Base-by-base conservation (phyloP, 306 rosid genomes). In the Erythrophleum fordii region DNA sequence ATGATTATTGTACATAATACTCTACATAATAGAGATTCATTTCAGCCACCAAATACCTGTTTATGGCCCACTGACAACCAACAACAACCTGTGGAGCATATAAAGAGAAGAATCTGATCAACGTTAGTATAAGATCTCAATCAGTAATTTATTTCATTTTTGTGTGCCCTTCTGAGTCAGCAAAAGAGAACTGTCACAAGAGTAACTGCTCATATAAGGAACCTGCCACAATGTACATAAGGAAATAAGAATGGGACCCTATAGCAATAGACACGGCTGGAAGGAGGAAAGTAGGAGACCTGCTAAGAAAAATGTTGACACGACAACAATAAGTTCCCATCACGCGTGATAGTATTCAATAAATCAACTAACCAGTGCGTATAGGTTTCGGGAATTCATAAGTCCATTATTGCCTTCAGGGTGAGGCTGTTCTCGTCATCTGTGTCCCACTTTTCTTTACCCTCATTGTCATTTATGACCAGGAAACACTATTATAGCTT, bases 61-160 rank as follows among this genome's bases (percentile, higher is more conserved):
- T 42, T 75, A 11, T 56, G 86, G 77, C 79, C 86, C 80, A 82
- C 82, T 70, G 86, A 83, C 87, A 86, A 80, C 85, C 83, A 52
- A 67, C 82, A 41, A 62, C 26, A 65, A 75, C 84, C 77, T 86
- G 88, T 80, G 31, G 64, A 77, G 61, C 81, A 61, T 73, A 80
- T 64, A 62, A 78, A 56, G 42, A 12, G 80, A 62, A 14, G 46
- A 80, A 80, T 78, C 73, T 41, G 45, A 78, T 52, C 29, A 53
- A 44, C 72, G 48, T 76, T 48, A 69, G 81, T 41, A 60, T 64
- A 65, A 34, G 61, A 76, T 81, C 71, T 44, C 39, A 37, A n/a
- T 48, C 20, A 14, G 60, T 20, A 44, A 11, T 66, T 7, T 28
- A 5, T 52, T 17, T 48, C 16, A 28, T 51, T 79, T n/a, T 61